phyloP scores from a whole-genome alignment of 2,329 filamentous ascomycete genomes.

The Hymenoscyphus repandus region DNA sequence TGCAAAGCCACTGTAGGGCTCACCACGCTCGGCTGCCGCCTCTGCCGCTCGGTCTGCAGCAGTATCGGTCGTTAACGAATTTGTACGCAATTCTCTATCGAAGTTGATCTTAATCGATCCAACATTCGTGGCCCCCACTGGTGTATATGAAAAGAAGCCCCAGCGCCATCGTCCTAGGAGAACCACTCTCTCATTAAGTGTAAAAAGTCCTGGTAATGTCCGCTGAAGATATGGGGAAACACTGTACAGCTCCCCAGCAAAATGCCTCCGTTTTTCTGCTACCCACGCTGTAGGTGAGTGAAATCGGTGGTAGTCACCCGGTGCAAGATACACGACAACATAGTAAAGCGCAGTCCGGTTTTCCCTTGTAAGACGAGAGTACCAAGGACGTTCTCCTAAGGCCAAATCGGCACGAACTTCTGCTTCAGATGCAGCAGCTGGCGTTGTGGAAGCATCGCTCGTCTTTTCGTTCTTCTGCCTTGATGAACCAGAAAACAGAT shows the following conservation, averaged over 20 bases:
- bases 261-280: constrained; percentile 89
- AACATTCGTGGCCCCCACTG: constrained; percentile 95
- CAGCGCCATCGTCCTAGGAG: constrained; percentile 91
- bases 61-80: constrained; percentile 87
- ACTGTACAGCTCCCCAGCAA: constrained; percentile 91
- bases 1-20: constrained; percentile 83
- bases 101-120: constrained; percentile 97
- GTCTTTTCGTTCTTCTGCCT: constrained; percentile 38
- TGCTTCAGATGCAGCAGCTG: constrained; percentile 68
- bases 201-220: constrained; percentile 89
- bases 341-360: constrained; percentile 79
- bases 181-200: constrained; percentile 91
- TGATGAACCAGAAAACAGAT: constrained; percentile 71
- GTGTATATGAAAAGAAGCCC: constrained; percentile 95
- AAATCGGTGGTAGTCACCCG: constrained; percentile 97
- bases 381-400: constrained; percentile 65
- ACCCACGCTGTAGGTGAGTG: constrained; percentile 96
- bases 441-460: constrained; percentile 66
- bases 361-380: constrained; percentile 56
- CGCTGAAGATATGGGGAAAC: constrained; percentile 94
- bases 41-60: constrained; percentile 82
- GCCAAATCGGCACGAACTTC: constrained; percentile 83
- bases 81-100: constrained; percentile 87
- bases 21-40: constrained; percentile 67
- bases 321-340: constrained; percentile 89